Conservation (phyloP, 176 grass and related monocot genomes). For the Ensete glaucum region DNA sequence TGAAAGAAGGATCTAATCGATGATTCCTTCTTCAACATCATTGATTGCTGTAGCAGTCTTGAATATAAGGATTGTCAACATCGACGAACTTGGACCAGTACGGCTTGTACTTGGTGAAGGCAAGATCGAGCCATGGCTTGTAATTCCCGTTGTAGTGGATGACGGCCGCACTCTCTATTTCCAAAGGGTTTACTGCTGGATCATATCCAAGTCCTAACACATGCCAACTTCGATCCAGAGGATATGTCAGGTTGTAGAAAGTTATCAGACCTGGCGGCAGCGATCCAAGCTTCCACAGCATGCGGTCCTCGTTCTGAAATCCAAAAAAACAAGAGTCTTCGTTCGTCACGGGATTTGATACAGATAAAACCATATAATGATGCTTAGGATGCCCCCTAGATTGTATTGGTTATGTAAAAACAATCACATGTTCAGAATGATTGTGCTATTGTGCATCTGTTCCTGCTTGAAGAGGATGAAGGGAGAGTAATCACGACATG, state of each 20-base stretch:
- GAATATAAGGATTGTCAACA: slow-evolving; percentile 52
- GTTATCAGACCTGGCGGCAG: slow-evolving; percentile 88
- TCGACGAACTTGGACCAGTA: slow-evolving; percentile 89
- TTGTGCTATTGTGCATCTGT: no score
- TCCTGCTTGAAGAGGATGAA: no score
- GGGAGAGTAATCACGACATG: no score
- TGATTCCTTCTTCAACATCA: slow-evolving; percentile 7
- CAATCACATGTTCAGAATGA: no score
- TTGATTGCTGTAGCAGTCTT: slow-evolving; percentile 43
- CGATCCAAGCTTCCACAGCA: slow-evolving; percentile 89
- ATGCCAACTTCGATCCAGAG: slow-evolving; percentile 77
- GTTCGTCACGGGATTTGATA: no score
- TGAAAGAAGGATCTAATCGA: not conserved
- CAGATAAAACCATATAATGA: no score
- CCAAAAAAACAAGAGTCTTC: not conserved
- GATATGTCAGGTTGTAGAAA: slow-evolving; percentile 95
- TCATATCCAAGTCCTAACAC: slow-evolving; percentile 94
- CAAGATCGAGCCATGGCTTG: slow-evolving; percentile 97
- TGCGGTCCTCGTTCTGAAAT: slow-evolving; percentile 69
- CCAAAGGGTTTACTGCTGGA: slow-evolving; percentile 59
- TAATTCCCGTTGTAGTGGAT: slow-evolving; percentile 97
- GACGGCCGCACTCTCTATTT: slow-evolving; percentile 67
- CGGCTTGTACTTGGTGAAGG: slow-evolving; percentile 74
- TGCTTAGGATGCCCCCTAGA: no score
- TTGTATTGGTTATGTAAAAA: no score